A percentile compares a stretch with the other conserved stretches of the same genome.
Evolutionary conservation across 1,284 basidiomycete species (phyloP).

Genomic region (Inonotus hispidus): DNA sequence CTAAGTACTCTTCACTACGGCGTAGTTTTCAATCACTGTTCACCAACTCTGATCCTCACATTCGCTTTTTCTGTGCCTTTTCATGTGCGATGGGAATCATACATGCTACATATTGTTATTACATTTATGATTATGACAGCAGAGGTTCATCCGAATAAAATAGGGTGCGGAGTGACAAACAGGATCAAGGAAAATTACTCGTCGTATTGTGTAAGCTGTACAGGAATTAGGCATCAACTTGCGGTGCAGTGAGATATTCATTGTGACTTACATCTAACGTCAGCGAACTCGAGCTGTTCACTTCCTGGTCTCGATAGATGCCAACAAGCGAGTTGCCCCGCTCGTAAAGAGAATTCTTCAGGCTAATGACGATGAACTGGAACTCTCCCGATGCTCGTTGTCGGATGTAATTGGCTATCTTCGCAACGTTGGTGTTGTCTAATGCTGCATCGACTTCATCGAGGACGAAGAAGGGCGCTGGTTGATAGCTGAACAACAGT

Average conservation of each 20-base stretch:
- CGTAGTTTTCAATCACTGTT: background rate
- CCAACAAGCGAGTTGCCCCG: constrained; percentile 88
- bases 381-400: constrained; percentile 74
- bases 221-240: constrained; percentile 10
- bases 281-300: constrained; percentile 84
- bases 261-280: constrained; percentile 77
- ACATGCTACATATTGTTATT: constrained; percentile 18
- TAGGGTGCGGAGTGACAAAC: background rate
- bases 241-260: background rate
- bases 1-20: background rate
- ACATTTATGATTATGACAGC: background rate
- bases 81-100: background rate
- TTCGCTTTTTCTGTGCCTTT: background rate
- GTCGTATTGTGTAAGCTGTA: constrained; percentile 41
- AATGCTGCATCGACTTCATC: constrained; percentile 98
- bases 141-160: background rate
- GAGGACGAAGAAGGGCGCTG: constrained; percentile 97
- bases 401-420: constrained; percentile 88
- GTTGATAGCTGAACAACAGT: constrained; percentile 69
- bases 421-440: constrained; percentile 93
- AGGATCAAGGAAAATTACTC: constrained; percentile 21
- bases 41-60: background rate
- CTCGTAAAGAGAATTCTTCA: constrained; percentile 90
- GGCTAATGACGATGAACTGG: constrained; percentile 96
- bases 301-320: constrained; percentile 90